Evolutionary conservation across 805 yeast species (phyloP).

Genomic region (Yarrowia alimentaria): DNA sequence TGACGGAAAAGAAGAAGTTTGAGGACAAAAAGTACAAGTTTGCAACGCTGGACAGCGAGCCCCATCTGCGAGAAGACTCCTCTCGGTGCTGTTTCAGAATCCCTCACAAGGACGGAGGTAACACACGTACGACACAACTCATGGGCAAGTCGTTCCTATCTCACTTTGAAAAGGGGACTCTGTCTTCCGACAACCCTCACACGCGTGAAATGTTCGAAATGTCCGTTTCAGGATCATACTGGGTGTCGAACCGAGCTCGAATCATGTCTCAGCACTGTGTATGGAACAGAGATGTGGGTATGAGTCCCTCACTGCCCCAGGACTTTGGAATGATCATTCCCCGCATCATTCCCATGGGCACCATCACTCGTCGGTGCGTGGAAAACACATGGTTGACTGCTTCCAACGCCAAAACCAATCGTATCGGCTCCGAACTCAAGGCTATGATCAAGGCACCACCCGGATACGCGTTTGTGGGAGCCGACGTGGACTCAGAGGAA

Average conservation of each 20-base stretch:
- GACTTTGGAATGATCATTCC: slow-evolving; percentile 77
- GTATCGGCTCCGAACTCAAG: slow-evolving; percentile 93
- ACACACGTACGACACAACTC: slow-evolving; percentile 67
- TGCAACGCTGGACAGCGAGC: slow-evolving; percentile 30
- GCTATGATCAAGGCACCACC: slow-evolving; percentile 81
- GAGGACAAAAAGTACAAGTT: slow-evolving; percentile 38
- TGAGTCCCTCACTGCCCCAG: too few species aligned
- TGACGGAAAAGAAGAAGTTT: slow-evolving; percentile 37
- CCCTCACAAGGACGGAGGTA: slow-evolving; percentile 86
- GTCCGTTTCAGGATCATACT: slow-evolving; percentile 79
- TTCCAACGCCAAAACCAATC: slow-evolving; percentile 78
- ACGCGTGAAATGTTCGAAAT: slow-evolving; percentile 78
- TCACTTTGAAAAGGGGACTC: slow-evolving; percentile 67
- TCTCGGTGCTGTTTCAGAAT: slow-evolving; percentile 58
- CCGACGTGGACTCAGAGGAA: slow-evolving; percentile 98
- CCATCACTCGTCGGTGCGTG: slow-evolving; percentile 92
- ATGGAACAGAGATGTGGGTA: slow-evolving; percentile 38
- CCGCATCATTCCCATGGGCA: slow-evolving; percentile 86
- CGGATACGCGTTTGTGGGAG: slow-evolving; percentile 93
- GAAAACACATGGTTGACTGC: slow-evolving; percentile 98
- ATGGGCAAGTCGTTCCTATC: slow-evolving; percentile 73
- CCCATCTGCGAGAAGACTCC: slow-evolving; percentile 38
- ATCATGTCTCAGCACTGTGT: slow-evolving; percentile 85
- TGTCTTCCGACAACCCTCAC: slow-evolving; percentile 66
- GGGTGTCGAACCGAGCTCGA: slow-evolving; percentile 89